Base-by-base conservation (phyloP, 495 filamentous ascomycete species). In the Annulohypoxylon stygium region DNA sequence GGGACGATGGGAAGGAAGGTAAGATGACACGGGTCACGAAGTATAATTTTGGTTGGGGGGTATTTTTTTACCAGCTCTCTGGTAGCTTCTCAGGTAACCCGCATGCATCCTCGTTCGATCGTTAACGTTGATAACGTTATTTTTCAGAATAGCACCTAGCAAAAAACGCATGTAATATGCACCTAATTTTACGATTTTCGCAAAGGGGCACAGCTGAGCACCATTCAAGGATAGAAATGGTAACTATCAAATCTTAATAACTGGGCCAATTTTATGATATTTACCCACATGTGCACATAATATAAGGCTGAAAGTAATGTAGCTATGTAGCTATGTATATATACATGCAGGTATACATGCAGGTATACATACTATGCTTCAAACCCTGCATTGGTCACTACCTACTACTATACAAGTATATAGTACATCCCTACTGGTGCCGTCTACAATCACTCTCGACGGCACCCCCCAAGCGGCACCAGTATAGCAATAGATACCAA, bases 21-120 rank as follows among this genome's bases (percentile, higher is more conserved):
- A 59, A 70, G 53, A 75, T 75, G 73, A 75, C 73, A 75, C 73
- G 68, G 64, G 73, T 71, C 73, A 71, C 68, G 65, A 71, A 70
- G 67, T 68, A 26, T 5, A n/a, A 54, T 41, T 48, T 43, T 43
- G 3, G 10, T 41, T 41, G 7, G 3, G 10, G 10, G 10, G 10
- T 41, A 3, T 10, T 43, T 43, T 57, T 67, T 58, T 55, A 30
- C 63, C 69, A 41, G 58, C 36, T 26, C 41, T 54, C 61, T 50
- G 69, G 69, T 26, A 51, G 4, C 2, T 51, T 50, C 9, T 51
- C 25, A 25, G 48, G 10, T 8, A 59, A 58, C 47, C 61, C 51
- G 51, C 18, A 47, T 39, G 51, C 30, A 55, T 62, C 58, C 58
- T 69, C 48, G 25, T 69, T 36, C 66, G 45, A 69, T 61, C 58